Percentiles rank a stretch among this genome's conserved stretches.
phyloP scores from a whole-genome alignment of 192 early-diverging fungal genomes.

The Linnemannia elongata region DNA sequence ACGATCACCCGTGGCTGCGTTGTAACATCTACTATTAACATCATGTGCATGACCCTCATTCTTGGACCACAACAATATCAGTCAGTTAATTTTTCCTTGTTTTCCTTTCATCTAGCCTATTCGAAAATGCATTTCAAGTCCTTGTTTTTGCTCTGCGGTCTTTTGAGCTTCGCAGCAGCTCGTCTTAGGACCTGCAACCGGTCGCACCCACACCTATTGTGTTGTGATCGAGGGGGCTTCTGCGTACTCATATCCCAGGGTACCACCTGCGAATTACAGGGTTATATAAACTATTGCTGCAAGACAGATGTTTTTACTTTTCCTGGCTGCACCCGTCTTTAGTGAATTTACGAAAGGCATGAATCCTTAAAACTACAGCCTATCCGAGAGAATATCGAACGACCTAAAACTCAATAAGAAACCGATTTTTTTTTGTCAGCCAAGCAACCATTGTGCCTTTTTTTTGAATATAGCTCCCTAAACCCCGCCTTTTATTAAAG shows the following conservation, averaged over 20 bases:
- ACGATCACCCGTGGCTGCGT: background rate
- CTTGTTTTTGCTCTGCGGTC: constrained; percentile 17
- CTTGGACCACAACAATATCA: constrained; percentile 6
- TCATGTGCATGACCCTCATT: background rate
- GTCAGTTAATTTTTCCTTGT: background rate
- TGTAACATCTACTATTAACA: background rate
- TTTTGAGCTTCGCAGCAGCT: constrained; percentile 9
- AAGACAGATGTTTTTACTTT: too few species aligned
- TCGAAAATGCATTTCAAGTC: constrained; percentile 17
- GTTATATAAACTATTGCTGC: background rate
- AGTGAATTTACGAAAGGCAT: background rate
- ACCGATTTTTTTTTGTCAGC: background rate
- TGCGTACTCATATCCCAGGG: too few species aligned
- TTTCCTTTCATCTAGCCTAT: constrained; percentile 10
- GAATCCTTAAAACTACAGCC: background rate
- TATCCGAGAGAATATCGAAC: background rate
- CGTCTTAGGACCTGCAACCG: background rate
- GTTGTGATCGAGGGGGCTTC: too few species aligned
- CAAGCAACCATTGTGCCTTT: background rate
- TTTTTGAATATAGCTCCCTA: background rate
- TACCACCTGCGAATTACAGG: too few species aligned
- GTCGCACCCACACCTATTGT: too few species aligned
- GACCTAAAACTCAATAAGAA: background rate
- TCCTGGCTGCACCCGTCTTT: too few species aligned
- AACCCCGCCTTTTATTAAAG: background rate